Base-by-base conservation (phyloP, 345 rosid species). In the Salix koriyanagi region DNA sequence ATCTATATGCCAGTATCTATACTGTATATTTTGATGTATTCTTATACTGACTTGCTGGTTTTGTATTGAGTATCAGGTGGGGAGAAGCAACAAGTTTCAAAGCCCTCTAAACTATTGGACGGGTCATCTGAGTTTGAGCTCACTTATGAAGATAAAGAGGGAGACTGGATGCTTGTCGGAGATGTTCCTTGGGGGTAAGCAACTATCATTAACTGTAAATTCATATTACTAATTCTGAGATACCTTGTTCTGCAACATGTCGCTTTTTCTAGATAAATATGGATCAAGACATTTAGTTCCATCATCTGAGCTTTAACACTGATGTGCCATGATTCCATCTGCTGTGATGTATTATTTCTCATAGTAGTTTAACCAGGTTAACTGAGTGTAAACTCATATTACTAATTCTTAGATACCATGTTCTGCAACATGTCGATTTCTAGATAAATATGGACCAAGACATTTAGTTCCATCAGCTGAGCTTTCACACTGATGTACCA, bases 91-190 rank as follows among this genome's bases (percentile, higher is more conserved):
- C 77, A 62, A 34, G 61, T 65, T 34, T 25, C 68, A 28, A 88
- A 85, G 76, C 74, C 84, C 28, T 77, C 71, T n/a, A 77, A 61
- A 72, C 78, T 81, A 64, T 69, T 81, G 72, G 78, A 76, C 41
- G 84, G 84, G 21, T 77, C 69, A 1, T 81, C 84, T 11, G 81
- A 81, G 62, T 81, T 81, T 75, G 85, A 85, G 18, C 79, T 88
- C 41, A 88, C 88, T 15, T 90, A 90, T 58, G 87, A 90, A 79
- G 94, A 90, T 75, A 84, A 83, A 78, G 94, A 90, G 61, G 85
- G 87, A 65, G 91, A 90, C 26, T 87, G 88, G 90, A 90, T 90
- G 91, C 82, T 90, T 71, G 91, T 87, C 64, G 91, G 94, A 61
- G 90, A 90, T 73, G 94, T 88, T 64, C 91, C 94, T 11, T 88